Evolutionary conservation across 805 yeast genomes (phyloP), one percentile per base, ranked within the genome.

Genomic region (Candida arabinofermentans): DNA sequence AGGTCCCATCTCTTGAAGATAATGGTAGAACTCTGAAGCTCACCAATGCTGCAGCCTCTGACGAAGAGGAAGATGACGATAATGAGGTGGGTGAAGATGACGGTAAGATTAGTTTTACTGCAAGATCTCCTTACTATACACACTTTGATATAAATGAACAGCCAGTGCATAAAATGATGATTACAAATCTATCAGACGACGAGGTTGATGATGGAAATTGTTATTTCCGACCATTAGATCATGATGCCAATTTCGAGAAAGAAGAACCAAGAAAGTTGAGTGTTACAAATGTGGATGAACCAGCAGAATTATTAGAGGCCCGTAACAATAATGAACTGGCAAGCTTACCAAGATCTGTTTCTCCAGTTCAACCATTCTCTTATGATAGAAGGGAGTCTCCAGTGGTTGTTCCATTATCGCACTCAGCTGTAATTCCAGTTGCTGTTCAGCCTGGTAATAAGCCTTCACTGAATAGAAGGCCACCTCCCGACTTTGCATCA

Each of bases 341-440:
- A 6, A 19, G 16, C 5, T 4, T 14, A 8, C 24, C 24, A 5
- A 29, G 31, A 24, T 37, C 39, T 6, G n/a, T 21, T 36, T 19
- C 26, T 12, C 26, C 32, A 19, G 16, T 21, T n/a, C 18, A 21
- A 5, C 32, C 31, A 22, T 22, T 30, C 14, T 21, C 59, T 3
- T 69, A 70, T 47, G 75, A 70, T 44, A 58, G 74, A 40, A 46
- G 74, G 37, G 70, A 66, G 27, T 59, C 58, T 23, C 65, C 64
- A 3, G 50, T 54, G 3, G 67, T 66, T 19, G 62, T 35, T 1
- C 65, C 64, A 2, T 45, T 58, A 23, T 48, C 58, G 18, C 64
- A 58, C 40, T 50, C 64, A 5, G 46, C 47, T 19, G 55, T 57
- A 12, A 42, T 55, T 9, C 51, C 59, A 3, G 49, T 41, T 2